Conservation (phyloP, 2,329 filamentous ascomycete species). For the Fusarium nurragi region DNA sequence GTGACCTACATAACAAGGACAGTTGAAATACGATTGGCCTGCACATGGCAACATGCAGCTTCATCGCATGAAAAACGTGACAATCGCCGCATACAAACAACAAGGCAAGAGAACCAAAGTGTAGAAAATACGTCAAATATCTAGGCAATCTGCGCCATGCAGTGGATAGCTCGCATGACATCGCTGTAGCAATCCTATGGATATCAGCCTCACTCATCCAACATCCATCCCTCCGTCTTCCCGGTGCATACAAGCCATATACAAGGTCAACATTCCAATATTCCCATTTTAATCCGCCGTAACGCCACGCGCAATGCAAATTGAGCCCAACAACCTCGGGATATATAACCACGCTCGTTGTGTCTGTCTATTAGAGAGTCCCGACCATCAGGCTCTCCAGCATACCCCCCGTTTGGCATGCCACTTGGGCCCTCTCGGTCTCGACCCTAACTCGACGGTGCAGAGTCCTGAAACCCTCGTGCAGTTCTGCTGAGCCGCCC, state of each 20-base stretch:
- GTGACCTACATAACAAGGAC: background rate
- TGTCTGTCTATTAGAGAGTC: conserved; percentile 36
- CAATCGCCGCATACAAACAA: background rate
- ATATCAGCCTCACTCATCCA: conserved; percentile 1
- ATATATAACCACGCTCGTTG: conserved; percentile 31
- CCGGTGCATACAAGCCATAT: conserved; percentile 26
- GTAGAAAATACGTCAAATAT: conserved; percentile 15
- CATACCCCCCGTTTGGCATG: conserved; percentile 87
- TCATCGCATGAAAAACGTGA: background rate
- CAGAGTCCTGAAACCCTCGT: conserved; percentile 73
- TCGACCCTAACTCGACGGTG: conserved; percentile 77
- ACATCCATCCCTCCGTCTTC: background rate
- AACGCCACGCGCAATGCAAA: conserved; percentile 45
- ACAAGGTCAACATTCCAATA: conserved; percentile 36
- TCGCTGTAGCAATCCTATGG: background rate
- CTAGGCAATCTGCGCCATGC: conserved; percentile 5
- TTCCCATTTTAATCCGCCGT: conserved; percentile 42
- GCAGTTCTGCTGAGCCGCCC: conserved; percentile 76
- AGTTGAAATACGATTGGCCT: background rate
- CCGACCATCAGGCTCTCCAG: conserved; percentile 71
- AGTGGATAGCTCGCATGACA: background rate
- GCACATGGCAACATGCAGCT: background rate
- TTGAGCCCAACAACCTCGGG: conserved; percentile 37
- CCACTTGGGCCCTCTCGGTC: conserved; percentile 84
- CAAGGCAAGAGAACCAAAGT: background rate